Conservation (phyloP, 345 rosid genomes). For the Melaleuca quinquenervia region DNA sequence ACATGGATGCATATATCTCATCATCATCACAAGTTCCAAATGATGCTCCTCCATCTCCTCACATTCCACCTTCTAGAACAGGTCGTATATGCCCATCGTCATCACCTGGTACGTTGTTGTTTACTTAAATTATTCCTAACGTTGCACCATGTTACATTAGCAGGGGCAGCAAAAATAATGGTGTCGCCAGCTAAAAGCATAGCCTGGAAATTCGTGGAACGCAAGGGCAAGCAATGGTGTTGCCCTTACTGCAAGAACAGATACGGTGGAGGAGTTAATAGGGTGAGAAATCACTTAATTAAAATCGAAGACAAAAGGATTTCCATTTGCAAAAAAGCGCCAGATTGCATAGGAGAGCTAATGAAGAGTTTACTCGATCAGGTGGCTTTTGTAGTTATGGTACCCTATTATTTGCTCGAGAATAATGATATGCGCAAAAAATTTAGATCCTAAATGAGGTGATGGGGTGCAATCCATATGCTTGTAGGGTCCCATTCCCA, state of each 20-base stretch:
- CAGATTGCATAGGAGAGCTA: not conserved
- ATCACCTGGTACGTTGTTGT: too few species aligned
- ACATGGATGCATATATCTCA: too few species aligned
- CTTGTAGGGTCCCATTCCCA: not conserved
- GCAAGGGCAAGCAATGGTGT: not conserved
- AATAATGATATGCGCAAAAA: not conserved
- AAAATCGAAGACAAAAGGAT: too few species aligned
- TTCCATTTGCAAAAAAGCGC: not conserved
- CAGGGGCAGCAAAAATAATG: too few species aligned
- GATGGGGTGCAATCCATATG: not conserved
- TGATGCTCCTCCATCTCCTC: too few species aligned
- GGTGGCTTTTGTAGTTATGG: not conserved
- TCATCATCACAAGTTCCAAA: too few species aligned
- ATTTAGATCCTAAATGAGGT: not conserved
- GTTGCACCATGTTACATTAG: too few species aligned
- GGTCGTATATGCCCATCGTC: too few species aligned
- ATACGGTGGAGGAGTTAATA: not conserved
- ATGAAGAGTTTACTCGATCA: not conserved
- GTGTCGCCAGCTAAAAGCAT: not conserved
- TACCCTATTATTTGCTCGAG: not conserved
- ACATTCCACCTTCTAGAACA: too few species aligned
- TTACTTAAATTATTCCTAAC: too few species aligned
- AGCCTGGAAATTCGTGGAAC: not conserved
- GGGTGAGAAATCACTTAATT: not conserved
- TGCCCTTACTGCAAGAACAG: not conserved